Evolutionary conservation across 1,139 yeast genomes (phyloP).

Genomic region (Protomyces gravidus): DNA sequence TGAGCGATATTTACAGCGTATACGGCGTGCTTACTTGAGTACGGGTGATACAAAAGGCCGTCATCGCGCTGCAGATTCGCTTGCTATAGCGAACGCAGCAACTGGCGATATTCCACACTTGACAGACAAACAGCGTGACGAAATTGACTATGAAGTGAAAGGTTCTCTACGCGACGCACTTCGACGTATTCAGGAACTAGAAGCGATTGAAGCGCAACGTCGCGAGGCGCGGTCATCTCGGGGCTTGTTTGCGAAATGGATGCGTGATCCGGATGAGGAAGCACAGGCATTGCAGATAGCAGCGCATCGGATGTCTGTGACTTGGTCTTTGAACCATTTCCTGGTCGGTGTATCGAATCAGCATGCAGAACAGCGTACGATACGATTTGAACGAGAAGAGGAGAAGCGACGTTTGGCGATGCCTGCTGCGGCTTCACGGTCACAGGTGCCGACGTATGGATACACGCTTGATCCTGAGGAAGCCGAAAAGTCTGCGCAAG

Average conservation of each 20-base stretch:
- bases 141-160: conserved; percentile 44
- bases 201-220: conserved; percentile 34
- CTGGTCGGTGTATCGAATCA: conserved; percentile 40
- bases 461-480: conserved; percentile 10
- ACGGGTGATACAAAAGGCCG: neutral
- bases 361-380: conserved; percentile 43
- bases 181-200: conserved; percentile 41
- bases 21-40: neutral
- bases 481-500: conserved; percentile 2
- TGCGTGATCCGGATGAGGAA: conserved; percentile 35
- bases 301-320: conserved; percentile 34
- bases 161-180: conserved; percentile 42
- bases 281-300: conserved; percentile 36
- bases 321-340: conserved; percentile 33
- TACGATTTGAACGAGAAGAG: conserved; percentile 40
- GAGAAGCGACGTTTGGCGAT: conserved; percentile 38
- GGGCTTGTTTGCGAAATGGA: neutral
- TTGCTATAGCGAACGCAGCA: neutral
- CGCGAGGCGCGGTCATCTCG: conserved; percentile 1
- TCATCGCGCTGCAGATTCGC: neutral
- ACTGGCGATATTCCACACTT: conserved; percentile 31
- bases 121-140: conserved; percentile 44
- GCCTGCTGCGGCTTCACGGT: conserved; percentile 4
- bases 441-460: conserved; percentile 8
- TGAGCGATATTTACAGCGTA: neutral